These are phyloP conservation scores for Malus hybrid DNA, from an alignment of 331 rosid species.

Conservation along the genomic window DNA sequence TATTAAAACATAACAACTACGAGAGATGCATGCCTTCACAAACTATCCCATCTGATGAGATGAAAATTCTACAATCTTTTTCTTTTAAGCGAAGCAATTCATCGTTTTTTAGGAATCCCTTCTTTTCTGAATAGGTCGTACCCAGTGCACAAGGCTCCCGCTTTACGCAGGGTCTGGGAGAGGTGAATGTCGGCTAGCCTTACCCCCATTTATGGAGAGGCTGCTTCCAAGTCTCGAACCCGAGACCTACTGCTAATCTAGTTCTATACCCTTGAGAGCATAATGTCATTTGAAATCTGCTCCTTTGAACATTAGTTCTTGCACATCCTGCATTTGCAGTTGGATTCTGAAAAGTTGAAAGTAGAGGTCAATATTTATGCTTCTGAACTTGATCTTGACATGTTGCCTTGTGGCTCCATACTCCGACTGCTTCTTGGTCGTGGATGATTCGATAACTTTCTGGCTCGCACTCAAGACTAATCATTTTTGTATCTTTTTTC, in stretches of 20 bases:
- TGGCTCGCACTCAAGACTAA: too few species aligned
- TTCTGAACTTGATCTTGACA: background rate
- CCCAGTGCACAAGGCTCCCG: too few species aligned
- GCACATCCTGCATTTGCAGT: background rate
- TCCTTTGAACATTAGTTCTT: background rate
- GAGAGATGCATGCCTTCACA: conserved; percentile 90
- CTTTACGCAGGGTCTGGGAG: too few species aligned
- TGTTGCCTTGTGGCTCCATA: too few species aligned
- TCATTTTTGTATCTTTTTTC: too few species aligned
- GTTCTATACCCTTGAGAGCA: too few species aligned
- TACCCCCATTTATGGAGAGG: too few species aligned
- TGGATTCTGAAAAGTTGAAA: background rate
- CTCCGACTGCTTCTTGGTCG: background rate
- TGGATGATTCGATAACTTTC: background rate
- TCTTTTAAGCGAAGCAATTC: conserved; percentile 10
- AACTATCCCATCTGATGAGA: conserved; percentile 84
- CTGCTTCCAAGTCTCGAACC: too few species aligned
- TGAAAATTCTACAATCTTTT: conserved; percentile 9
- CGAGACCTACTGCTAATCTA: too few species aligned
- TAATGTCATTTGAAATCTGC: too few species aligned
- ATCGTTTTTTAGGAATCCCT: background rate
- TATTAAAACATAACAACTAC: conserved; percentile 55
- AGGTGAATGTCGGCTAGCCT: too few species aligned
- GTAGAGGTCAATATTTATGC: conserved; percentile 1
- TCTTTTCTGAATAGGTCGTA: conserved; percentile 12